Evolutionary conservation across 352 stramenopile genomes (phyloP).

Genomic region (Phytophthora sansomeana): DNA sequence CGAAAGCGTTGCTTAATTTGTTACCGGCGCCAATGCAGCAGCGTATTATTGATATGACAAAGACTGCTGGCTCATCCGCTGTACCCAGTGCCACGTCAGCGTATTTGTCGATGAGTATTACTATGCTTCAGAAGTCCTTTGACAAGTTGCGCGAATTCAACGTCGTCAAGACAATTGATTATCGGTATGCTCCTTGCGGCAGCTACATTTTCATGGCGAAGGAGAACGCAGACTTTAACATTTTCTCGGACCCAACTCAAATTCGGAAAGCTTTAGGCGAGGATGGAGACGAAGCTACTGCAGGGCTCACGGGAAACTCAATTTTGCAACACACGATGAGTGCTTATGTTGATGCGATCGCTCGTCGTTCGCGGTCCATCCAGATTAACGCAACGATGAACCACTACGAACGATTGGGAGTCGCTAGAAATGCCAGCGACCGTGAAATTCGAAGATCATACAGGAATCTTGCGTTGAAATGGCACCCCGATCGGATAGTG

Average conservation of each 20-base stretch:
- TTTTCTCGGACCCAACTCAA: conserved; percentile 49
- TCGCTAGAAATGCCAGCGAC: conserved; percentile 64
- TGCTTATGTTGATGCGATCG: conserved; percentile 77
- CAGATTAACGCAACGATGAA: conserved; percentile 87
- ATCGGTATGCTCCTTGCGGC: conserved; percentile 76
- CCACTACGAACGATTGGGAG: conserved; percentile 80
- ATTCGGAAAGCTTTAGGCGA: conserved; percentile 60
- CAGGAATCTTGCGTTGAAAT: conserved; percentile 75
- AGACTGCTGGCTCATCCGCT: conserved; percentile 22
- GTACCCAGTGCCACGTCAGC: conserved; percentile 61
- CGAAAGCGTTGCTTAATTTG: conserved; percentile 70
- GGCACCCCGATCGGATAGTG: conserved; percentile 81
- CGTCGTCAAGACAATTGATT: conserved; percentile 71
- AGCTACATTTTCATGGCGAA: conserved; percentile 81
- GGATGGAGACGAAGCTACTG: conserved; percentile 52
- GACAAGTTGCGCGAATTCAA: conserved; percentile 80
- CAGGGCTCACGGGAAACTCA: conserved; percentile 69
- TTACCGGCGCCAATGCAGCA: conserved; percentile 75
- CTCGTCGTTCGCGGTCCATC: conserved; percentile 73
- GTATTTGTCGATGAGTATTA: conserved; percentile 83
- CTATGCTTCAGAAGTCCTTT: conserved; percentile 79
- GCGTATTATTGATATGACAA: conserved; percentile 44
- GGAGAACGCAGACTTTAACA: conserved; percentile 54
- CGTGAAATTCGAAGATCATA: conserved; percentile 80
- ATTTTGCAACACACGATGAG: conserved; percentile 86